Percentiles rank a stretch among this genome's conserved stretches.
These are phyloP conservation scores for Xylaria digitata DNA, from an alignment of 2,329 filamentous ascomycete genomes.

Conservation along the genomic window DNA sequence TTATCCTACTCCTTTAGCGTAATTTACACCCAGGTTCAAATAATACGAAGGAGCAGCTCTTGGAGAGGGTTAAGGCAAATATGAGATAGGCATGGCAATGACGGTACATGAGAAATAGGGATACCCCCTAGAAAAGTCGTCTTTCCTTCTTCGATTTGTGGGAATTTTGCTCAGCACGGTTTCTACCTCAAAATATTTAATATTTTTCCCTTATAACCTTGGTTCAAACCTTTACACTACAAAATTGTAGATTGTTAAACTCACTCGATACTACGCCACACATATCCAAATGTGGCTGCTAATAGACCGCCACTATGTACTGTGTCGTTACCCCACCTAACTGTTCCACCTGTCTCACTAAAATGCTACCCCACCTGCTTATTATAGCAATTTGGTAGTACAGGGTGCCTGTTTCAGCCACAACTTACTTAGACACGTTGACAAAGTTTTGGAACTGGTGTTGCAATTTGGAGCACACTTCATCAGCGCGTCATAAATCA, in stretches of 20 bases:
- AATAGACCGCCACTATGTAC: not conserved
- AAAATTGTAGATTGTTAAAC: not conserved
- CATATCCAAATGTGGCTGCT: not conserved
- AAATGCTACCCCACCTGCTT: slow-evolving; percentile 11
- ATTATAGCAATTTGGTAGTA: not conserved
- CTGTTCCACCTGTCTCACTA: too few relatives aligned
- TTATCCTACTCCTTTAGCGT: slow-evolving; percentile 60
- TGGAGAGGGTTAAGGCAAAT: slow-evolving; percentile 77
- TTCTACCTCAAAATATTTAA: not conserved
- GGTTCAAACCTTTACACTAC: not conserved
- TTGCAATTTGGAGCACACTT: slow-evolving; percentile 5
- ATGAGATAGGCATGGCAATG: slow-evolving; percentile 53
- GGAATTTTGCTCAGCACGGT: not conserved
- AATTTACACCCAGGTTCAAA: slow-evolving; percentile 69
- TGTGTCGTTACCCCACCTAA: too few relatives aligned
- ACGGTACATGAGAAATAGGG: not conserved
- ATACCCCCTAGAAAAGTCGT: not conserved
- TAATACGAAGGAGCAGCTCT: slow-evolving; percentile 70
- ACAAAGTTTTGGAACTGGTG: slow-evolving; percentile 45
- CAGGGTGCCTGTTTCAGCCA: slow-evolving; percentile 15
- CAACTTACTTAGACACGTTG: slow-evolving; percentile 28
- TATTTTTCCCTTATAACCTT: not conserved
- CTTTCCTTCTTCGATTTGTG: not conserved
- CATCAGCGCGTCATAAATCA: slow-evolving; percentile 32
- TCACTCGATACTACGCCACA: not conserved